phyloP scores from a whole-genome alignment of 2,329 filamentous ascomycete species.

The Colletotrichum aenigma region DNA sequence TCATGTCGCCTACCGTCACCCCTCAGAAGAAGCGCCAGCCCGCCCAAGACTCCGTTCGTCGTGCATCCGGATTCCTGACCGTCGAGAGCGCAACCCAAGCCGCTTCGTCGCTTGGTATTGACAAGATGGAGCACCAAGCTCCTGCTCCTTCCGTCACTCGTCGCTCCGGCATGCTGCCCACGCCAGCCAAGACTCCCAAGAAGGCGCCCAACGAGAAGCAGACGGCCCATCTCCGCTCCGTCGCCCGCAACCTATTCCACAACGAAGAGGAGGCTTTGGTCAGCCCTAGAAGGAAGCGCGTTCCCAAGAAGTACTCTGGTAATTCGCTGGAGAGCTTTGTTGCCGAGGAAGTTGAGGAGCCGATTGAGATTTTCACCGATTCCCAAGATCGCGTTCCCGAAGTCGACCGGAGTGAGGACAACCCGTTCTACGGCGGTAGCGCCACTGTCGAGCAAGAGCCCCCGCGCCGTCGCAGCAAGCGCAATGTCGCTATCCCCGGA shows the following conservation, averaged over 20 bases:
- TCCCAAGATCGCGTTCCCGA: slow-evolving; percentile 78
- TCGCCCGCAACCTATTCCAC: slow-evolving; percentile 68
- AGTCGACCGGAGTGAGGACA: slow-evolving; percentile 67
- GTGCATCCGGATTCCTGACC: slow-evolving; percentile 49
- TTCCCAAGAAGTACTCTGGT: slow-evolving; percentile 59
- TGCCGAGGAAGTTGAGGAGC: slow-evolving; percentile 57
- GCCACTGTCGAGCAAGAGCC: slow-evolving; percentile 42
- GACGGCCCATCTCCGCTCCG: slow-evolving; percentile 53
- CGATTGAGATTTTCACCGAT: slow-evolving; percentile 80
- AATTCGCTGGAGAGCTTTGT: slow-evolving; percentile 63
- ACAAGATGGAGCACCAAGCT: slow-evolving; percentile 24
- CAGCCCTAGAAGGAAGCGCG: slow-evolving; percentile 61
- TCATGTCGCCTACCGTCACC: slow-evolving; percentile 28
- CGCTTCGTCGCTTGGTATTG: slow-evolving; percentile 44
- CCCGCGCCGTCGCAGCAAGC: slow-evolving; percentile 57
- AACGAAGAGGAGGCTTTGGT: slow-evolving; percentile 61
- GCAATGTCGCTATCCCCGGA: slow-evolving; percentile 58
- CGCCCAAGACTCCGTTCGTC: slow-evolving; percentile 51
- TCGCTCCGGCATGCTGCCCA: slow-evolving; percentile 68
- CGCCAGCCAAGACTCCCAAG: slow-evolving; percentile 78
- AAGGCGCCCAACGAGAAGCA: slow-evolving; percentile 62
- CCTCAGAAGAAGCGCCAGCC: slow-evolving; percentile 53
- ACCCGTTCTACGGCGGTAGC: slow-evolving; percentile 70
- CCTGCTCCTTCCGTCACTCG: slow-evolving; percentile 30
- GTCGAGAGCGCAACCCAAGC: slow-evolving; percentile 47